phyloP scores from a whole-genome alignment of 2,329 filamentous ascomycete genomes.

The Botrytis fragariae region DNA sequence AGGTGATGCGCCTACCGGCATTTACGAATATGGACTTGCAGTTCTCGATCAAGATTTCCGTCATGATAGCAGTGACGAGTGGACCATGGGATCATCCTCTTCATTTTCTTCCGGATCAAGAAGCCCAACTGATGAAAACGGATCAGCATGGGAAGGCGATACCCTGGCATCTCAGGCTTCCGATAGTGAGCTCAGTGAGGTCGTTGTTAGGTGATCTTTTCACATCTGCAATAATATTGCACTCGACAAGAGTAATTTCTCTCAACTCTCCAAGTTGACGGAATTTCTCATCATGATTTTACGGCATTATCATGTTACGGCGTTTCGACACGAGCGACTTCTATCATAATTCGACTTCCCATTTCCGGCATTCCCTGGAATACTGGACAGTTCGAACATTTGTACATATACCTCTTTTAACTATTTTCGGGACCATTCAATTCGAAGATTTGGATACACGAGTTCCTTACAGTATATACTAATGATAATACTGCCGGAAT shows the following conservation, averaged over 20 bases:
- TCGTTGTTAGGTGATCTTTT: conserved; percentile 32
- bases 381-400: conserved; percentile 23
- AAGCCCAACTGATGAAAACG: conserved; percentile 52
- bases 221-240: conserved; percentile 8
- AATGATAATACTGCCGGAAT: conserved; percentile 32
- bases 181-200: conserved; percentile 37
- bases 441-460: conserved; percentile 22
- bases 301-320: conserved; percentile 37
- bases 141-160: conserved; percentile 56
- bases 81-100: conserved; percentile 84
- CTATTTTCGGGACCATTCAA: conserved; percentile 22
- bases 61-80: conserved; percentile 71
- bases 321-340: conserved; percentile 38
- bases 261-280: conserved; percentile 29
- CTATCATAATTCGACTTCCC: conserved; percentile 27
- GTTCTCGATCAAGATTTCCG: conserved; percentile 33
- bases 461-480: conserved; percentile 29
- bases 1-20: conserved; percentile 63
- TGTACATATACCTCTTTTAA: conserved; percentile 34
- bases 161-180: conserved; percentile 45
- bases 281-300: conserved; percentile 34
- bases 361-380: conserved; percentile 6
- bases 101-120: conserved; percentile 39
- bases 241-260: conserved; percentile 19
- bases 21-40: conserved; percentile 50